phyloP scores from a whole-genome alignment of 192 early-diverging fungal genomes.

The Coemansia asiatica region DNA sequence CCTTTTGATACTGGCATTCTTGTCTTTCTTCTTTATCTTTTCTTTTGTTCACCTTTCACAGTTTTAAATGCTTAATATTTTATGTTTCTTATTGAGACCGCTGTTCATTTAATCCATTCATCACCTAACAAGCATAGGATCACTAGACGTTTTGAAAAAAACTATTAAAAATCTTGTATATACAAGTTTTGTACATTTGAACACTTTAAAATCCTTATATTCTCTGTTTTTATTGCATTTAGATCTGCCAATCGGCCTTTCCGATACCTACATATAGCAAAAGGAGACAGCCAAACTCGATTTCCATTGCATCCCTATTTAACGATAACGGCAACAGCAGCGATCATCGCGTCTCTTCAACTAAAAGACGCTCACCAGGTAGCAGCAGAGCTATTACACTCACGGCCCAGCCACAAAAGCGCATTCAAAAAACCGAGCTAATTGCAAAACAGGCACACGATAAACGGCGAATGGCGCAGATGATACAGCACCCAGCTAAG shows the following conservation, averaged over 20 bases:
- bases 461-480: slow-evolving; percentile 16
- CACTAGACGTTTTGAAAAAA: no score
- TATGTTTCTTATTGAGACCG: background rate
- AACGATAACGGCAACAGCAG: background rate
- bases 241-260: slow-evolving; percentile 9
- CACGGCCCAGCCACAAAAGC: background rate
- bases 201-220: background rate
- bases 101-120: background rate
- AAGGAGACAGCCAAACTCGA: background rate
- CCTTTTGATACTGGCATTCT: background rate
- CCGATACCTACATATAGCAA: background rate
- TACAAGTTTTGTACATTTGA: background rate
- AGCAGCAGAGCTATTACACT: background rate
- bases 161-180: slow-evolving; percentile 2
- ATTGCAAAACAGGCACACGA: background rate
- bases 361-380: background rate
- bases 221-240: background rate
- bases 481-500: slow-evolving; percentile 13
- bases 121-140: no score
- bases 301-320: slow-evolving; percentile 11
- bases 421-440: background rate
- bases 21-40: slow-evolving; percentile 1
- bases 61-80: background rate
- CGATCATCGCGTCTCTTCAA: background rate
- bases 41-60: background rate